A percentile compares a stretch with the other conserved stretches of the same genome.
Evolutionary conservation across 2,329 filamentous ascomycete species (phyloP).

Genomic region (Madurella fahalii): DNA sequence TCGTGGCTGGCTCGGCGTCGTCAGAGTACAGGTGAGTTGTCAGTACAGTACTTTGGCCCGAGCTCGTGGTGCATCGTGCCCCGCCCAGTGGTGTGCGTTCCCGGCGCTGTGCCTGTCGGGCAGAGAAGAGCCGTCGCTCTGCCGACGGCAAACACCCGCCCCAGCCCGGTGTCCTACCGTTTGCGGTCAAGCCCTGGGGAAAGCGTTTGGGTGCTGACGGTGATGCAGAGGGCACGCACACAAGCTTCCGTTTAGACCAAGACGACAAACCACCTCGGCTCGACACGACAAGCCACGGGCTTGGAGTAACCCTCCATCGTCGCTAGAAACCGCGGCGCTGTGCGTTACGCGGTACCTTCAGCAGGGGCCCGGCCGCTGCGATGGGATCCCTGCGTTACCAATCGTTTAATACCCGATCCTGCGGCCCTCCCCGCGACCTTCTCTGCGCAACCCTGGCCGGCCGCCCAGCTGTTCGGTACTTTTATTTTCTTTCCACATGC

Average conservation of each 20-base stretch:
- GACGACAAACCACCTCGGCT: not conserved
- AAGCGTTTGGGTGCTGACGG: conserved; percentile 10
- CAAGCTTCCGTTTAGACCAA: not conserved
- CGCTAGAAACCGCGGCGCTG: not conserved
- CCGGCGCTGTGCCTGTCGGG: not conserved
- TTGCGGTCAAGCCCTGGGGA: not conserved
- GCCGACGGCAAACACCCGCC: not conserved
- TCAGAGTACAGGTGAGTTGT: conserved; percentile 20
- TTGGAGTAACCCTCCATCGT: not conserved
- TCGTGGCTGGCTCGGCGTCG: conserved; percentile 13
- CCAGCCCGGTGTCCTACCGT: not conserved
- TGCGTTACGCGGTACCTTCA: not conserved
- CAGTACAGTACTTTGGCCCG: not conserved
- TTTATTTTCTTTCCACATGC: not conserved
- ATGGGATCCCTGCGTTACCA: conserved; percentile 10
- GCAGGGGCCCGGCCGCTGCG: not conserved
- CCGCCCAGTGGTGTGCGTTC: conserved; percentile 13
- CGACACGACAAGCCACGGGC: not conserved
- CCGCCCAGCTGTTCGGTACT: conserved; percentile 11
- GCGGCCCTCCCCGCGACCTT: conserved; percentile 2
- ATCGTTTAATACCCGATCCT: conserved; percentile 11
- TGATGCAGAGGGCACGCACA: not conserved
- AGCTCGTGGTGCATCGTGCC: not conserved
- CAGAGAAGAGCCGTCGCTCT: not conserved
- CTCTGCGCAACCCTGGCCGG: conserved; percentile 2